phyloP scores from a whole-genome alignment of 371 early-diverging fungal species.

The Mortierella polycephala region DNA sequence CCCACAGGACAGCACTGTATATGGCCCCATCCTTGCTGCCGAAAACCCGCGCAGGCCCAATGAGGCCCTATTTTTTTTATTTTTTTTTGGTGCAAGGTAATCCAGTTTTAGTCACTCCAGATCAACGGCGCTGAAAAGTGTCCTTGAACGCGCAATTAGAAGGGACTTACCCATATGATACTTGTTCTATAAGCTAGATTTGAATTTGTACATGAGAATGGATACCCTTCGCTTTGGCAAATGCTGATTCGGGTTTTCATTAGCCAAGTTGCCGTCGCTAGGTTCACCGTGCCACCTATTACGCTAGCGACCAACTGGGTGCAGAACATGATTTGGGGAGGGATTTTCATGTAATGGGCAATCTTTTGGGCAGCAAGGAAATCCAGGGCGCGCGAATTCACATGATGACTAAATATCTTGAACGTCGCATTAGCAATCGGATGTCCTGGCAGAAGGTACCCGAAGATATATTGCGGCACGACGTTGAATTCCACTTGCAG shows the following conservation, averaged over 20 bases:
- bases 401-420: conserved; percentile 72
- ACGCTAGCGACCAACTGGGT: conserved; percentile 57
- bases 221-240: conserved; percentile 57
- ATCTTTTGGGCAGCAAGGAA: conserved; percentile 67
- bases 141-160: conserved; percentile 53
- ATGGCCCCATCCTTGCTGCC: conserved; percentile 38
- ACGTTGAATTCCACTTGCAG: conserved; percentile 43
- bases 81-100: no score
- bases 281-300: conserved; percentile 57
- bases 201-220: conserved; percentile 60
- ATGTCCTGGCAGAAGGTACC: conserved; percentile 69
- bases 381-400: conserved; percentile 60
- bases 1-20: conserved; percentile 56
- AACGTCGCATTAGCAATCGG: conserved; percentile 73
- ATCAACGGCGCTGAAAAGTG: conserved; percentile 71
- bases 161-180: no score
- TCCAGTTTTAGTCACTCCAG: conserved; percentile 37
- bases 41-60: conserved; percentile 60
- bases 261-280: conserved; percentile 68
- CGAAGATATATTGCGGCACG: conserved; percentile 66
- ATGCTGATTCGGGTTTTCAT: conserved; percentile 66
- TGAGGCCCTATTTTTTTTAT: conserved; percentile 58
- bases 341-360: conserved; percentile 56
- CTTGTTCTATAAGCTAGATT: no score
- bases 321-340: conserved; percentile 58